Evolutionary conservation across 805 yeast genomes (phyloP).

Genomic region (Hanseniaspora singularis): DNA sequence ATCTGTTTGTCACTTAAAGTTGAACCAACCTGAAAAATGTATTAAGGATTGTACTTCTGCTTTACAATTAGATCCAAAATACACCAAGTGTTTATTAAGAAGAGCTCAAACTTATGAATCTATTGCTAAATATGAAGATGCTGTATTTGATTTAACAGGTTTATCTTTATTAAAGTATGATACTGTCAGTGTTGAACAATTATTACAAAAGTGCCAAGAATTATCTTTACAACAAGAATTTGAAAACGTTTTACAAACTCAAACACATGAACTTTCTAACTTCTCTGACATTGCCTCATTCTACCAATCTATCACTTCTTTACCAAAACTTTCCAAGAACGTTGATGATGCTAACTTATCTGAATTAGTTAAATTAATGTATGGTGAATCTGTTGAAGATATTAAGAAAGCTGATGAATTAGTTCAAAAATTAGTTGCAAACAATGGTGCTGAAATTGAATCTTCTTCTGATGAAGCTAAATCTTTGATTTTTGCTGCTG

Average conservation of each 20-base stretch:
- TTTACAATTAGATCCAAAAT: conserved; percentile 73
- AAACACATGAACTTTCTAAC: conserved; percentile 52
- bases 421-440: conserved; percentile 23
- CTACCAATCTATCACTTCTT: conserved; percentile 52
- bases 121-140: conserved; percentile 63
- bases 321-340: conserved; percentile 44
- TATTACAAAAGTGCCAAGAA: conserved; percentile 56
- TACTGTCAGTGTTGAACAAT: conserved; percentile 62
- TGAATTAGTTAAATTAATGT: conserved; percentile 50
- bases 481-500: conserved; percentile 39
- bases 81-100: conserved; percentile 81
- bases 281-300: conserved; percentile 75
- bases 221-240: conserved; percentile 41
- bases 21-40: conserved; percentile 69
- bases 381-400: conserved; percentile 33
- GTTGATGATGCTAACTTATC: conserved; percentile 54
- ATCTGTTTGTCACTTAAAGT: conserved; percentile 87
- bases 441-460: conserved; percentile 50
- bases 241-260: conserved; percentile 51
- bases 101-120: conserved; percentile 88
- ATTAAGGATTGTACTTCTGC: conserved; percentile 82
- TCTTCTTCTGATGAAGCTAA: conserved; percentile 23
- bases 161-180: conserved; percentile 71
- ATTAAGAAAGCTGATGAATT: conserved; percentile 24
- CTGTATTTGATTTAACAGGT: conserved; percentile 85